Evolutionary conservation across 768 basidiomycete species (phyloP), one percentile per base, ranked within the genome.

Genomic region (Amanita muscaria): DNA sequence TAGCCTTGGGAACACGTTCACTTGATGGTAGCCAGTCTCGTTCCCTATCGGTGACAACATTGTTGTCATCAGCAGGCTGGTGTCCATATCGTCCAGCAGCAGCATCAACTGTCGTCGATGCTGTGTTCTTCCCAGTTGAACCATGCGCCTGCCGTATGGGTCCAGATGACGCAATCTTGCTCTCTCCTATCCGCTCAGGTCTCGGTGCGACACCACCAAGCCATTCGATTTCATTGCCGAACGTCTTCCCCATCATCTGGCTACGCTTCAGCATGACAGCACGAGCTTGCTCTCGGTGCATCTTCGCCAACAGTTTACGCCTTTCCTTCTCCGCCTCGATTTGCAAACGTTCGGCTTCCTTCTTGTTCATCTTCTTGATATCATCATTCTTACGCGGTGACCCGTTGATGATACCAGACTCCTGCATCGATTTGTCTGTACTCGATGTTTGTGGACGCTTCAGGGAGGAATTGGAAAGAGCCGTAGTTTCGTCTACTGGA

Each of bases 241-340:
- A 63, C 23, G 68, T 72, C 52, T 79, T 73, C 57, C 76, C 76
- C 54, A 86, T 68, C 62, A 89, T 72, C 52, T 82, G 79, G 48
- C 77, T 81, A 51, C 88, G 83, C 68, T 93, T 94, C 56, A 82
- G 77, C 80, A 93, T 85, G 63, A 94, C 91, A 34, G 88, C 89
- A 44, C 91, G 78, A 14, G 91, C 88, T 62, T 91, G 85, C 55
- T 96, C 92, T 54, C 80, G 78, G 49, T 88, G 80, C 57, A 69
- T 80, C 54, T 78, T 79, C 60, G 82, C 78, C 14, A 74, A 78
- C 50, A 86, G 70, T 45, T 79, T 79, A 51, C 89, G 86, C 50
- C 83, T 80, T 53, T 88, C 85, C 56, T 82, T 77, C 69, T 92
- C 88, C 15, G 86, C 85, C 62, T 93, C 89, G 48, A 74, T 77